Evolutionary conservation across 441 rosid species (phyloP).

Genomic region (Populus hybrid): DNA sequence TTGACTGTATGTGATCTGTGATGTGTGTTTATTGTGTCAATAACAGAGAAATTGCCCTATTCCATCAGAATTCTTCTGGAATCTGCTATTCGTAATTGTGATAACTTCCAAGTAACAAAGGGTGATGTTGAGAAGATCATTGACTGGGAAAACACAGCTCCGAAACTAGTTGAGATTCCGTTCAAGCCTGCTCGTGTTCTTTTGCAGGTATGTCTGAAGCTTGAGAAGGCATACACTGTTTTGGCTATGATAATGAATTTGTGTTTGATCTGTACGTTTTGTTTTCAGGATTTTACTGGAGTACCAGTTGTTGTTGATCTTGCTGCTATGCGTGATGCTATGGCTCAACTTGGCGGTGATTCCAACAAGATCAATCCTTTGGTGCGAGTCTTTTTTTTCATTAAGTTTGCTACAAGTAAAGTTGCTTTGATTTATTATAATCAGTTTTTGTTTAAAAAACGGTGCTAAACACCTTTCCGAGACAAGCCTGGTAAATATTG

Average conservation of each 20-base stretch:
- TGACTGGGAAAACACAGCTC: slow-evolving; percentile 89
- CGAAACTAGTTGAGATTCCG: slow-evolving; percentile 97
- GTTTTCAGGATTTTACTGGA: slow-evolving; percentile 90
- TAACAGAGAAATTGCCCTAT: slow-evolving; percentile 84
- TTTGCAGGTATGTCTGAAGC: slow-evolving; percentile 54
- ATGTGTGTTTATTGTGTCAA: slow-evolving; percentile 15
- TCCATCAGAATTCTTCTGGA: slow-evolving; percentile 95
- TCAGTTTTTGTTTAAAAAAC: background rate
- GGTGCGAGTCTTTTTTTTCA: slow-evolving; percentile 34
- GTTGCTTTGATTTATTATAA: background rate
- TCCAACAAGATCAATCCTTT: slow-evolving; percentile 92
- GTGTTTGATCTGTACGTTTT: slow-evolving; percentile 10
- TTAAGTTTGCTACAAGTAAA: background rate
- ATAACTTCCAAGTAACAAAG: slow-evolving; percentile 94
- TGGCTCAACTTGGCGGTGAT: slow-evolving; percentile 88
- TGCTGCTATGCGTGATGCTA: slow-evolving; percentile 99
- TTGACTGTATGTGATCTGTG: background rate
- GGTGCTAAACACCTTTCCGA: background rate
- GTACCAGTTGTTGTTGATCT: slow-evolving; percentile 99
- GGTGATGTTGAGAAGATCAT: slow-evolving; percentile 93
- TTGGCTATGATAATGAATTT: background rate
- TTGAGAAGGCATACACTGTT: background rate
- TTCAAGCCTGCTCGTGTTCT: slow-evolving; percentile 99
- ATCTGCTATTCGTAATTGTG: slow-evolving; percentile 96
- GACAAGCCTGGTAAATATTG: background rate